Evolutionary conservation across 2,329 filamentous ascomycete species (phyloP).

Genomic region (Alternaria consortialis): DNA sequence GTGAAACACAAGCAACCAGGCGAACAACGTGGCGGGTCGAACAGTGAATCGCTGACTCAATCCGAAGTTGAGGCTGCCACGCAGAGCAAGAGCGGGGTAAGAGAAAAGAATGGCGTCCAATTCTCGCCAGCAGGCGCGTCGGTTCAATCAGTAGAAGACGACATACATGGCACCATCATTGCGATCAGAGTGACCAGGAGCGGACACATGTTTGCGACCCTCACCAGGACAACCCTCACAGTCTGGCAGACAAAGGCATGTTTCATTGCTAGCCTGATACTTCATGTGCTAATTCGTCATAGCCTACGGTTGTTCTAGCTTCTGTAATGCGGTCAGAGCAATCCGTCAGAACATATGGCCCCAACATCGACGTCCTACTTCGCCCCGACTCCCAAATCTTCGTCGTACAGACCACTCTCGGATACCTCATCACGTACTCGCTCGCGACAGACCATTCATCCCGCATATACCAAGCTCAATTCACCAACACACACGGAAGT

Average conservation of each 20-base stretch:
- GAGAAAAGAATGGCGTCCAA: constrained; percentile 21
- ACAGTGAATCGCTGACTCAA: constrained; percentile 16
- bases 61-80: constrained; percentile 21
- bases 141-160: constrained; percentile 38
- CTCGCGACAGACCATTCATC: constrained; percentile 84
- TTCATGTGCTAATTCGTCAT: constrained; percentile 35
- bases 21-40: constrained; percentile 29
- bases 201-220: constrained; percentile 85
- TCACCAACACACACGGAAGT: constrained; percentile 63
- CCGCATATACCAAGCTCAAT: constrained; percentile 84
- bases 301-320: constrained; percentile 90
- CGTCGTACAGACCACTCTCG: constrained; percentile 84
- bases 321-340: constrained; percentile 81
- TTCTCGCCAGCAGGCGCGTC: constrained; percentile 11
- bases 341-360: constrained; percentile 84
- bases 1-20: constrained; percentile 35
- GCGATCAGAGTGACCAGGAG: constrained; percentile 79
- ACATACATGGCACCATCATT: constrained; percentile 70
- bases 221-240: constrained; percentile 85
- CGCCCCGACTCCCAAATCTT: constrained; percentile 92
- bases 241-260: constrained; percentile 94
- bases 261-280: constrained; percentile 18
- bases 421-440: constrained; percentile 94
- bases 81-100: constrained; percentile 12
- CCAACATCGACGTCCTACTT: constrained; percentile 83